phyloP scores from a whole-genome alignment of 108 stramenopile genomes.

The Stephanodiscus minutulus region DNA sequence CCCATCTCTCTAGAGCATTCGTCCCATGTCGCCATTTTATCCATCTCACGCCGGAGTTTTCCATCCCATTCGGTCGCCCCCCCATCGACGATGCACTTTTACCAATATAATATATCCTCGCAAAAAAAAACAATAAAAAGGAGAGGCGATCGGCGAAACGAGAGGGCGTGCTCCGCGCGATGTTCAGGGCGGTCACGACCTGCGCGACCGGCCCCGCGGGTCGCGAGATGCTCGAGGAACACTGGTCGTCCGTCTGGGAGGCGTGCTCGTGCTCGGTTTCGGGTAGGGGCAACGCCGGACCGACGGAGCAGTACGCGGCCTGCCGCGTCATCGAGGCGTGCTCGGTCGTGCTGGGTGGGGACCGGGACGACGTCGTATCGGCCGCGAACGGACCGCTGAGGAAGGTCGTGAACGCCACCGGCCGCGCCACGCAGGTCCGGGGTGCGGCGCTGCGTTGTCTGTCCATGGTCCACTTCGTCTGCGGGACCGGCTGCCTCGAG shows the following conservation, averaged over 20 bases:
- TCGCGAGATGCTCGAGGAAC: constrained; percentile 32
- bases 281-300: constrained; percentile 41
- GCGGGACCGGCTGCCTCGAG: constrained; percentile 53
- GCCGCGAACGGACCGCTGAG: constrained; percentile 50
- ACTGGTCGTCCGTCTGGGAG: constrained; percentile 25
- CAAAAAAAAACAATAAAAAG: too few species aligned
- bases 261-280: constrained; percentile 43
- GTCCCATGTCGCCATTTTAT: too few species aligned
- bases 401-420: constrained; percentile 58
- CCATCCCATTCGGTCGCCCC: neutral
- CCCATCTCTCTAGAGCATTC: too few species aligned
- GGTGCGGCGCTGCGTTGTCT: constrained; percentile 73
- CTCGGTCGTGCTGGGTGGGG: constrained; percentile 60
- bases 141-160: constrained; percentile 72
- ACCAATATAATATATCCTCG: too few species aligned
- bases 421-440: constrained; percentile 66
- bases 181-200: constrained; percentile 73
- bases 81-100: too few species aligned
- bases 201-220: constrained; percentile 55
- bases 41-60: neutral
- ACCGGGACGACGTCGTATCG: constrained; percentile 63
- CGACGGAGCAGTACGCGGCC: constrained; percentile 85
- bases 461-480: constrained; percentile 71
- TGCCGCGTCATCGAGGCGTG: constrained; percentile 80
- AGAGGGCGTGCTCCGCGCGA: constrained; percentile 51